Evolutionary conservation across 257 asterid species (phyloP).

Genomic region (Capsicum rhomboideum): DNA sequence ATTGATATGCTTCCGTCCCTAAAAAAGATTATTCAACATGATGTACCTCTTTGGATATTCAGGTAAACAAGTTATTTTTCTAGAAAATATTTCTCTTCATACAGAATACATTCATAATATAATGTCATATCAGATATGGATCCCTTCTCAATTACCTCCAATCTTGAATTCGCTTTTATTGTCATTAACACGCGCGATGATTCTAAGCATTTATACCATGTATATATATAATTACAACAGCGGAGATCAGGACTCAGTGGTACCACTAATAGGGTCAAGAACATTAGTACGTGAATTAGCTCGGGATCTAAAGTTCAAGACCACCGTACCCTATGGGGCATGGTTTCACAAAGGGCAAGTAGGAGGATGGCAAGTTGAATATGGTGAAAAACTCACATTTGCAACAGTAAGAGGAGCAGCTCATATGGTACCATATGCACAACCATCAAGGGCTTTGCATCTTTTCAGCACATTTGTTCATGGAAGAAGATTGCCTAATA

Average conservation of each 20-base stretch:
- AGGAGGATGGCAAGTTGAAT: slow-evolving; percentile 71
- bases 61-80: slow-evolving; percentile 9
- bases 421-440: slow-evolving; percentile 80
- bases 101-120: no score
- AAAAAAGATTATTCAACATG: slow-evolving; percentile 14
- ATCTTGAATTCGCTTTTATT: neutral
- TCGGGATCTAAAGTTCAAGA: slow-evolving; percentile 34
- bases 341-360: slow-evolving; percentile 49
- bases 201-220: neutral
- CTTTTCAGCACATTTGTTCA: slow-evolving; percentile 51
- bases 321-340: slow-evolving; percentile 44
- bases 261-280: slow-evolving; percentile 62
- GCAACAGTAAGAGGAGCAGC: slow-evolving; percentile 88
- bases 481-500: slow-evolving; percentile 46
- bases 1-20: slow-evolving; percentile 27
- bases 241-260: slow-evolving; percentile 89
- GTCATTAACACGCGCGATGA: neutral
- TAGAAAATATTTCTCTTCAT: no score
- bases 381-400: slow-evolving; percentile 50
- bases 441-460: slow-evolving; percentile 66
- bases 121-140: neutral
- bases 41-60: slow-evolving; percentile 25
- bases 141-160: neutral
- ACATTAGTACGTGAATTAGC: slow-evolving; percentile 50
- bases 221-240: slow-evolving; percentile 11